These are phyloP conservation scores for Stentor coeruleus DNA, from an alignment of 73 alveolate species.

Conservation along the genomic window DNA sequence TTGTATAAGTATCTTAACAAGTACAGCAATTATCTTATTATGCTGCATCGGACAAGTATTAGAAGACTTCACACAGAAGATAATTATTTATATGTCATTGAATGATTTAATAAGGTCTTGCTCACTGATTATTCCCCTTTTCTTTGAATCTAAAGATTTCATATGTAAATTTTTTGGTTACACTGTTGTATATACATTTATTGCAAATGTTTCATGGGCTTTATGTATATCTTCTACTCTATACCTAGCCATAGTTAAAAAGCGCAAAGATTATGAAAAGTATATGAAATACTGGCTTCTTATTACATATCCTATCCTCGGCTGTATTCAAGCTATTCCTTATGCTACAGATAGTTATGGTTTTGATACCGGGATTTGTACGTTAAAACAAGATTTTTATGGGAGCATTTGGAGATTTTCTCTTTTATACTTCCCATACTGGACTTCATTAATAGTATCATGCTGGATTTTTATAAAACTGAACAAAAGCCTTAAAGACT, in stretches of 20 bases:
- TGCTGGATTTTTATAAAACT: not conserved
- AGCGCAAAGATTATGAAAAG: not conserved
- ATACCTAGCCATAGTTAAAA: not conserved
- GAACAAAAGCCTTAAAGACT: not conserved
- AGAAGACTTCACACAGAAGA: not conserved
- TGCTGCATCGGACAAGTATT: not conserved
- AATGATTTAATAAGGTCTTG: not conserved
- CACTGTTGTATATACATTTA: not conserved
- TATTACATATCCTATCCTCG: not conserved
- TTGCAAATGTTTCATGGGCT: not conserved
- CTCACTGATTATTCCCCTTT: not conserved
- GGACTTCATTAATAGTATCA: not conserved
- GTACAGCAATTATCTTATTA: no score
- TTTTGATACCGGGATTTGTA: not conserved
- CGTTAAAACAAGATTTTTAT: not conserved
- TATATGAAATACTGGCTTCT: not conserved
- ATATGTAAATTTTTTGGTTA: not conserved
- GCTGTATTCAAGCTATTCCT: not conserved
- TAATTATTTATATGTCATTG: not conserved
- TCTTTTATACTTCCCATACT: not conserved
- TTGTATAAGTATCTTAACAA: no score
- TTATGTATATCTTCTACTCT: not conserved
- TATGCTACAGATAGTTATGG: not conserved
- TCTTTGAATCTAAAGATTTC: conserved; percentile 2
- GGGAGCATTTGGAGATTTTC: not conserved